Conservation (phyloP, 345 rosid species). For the Eucalyptus virginea region DNA sequence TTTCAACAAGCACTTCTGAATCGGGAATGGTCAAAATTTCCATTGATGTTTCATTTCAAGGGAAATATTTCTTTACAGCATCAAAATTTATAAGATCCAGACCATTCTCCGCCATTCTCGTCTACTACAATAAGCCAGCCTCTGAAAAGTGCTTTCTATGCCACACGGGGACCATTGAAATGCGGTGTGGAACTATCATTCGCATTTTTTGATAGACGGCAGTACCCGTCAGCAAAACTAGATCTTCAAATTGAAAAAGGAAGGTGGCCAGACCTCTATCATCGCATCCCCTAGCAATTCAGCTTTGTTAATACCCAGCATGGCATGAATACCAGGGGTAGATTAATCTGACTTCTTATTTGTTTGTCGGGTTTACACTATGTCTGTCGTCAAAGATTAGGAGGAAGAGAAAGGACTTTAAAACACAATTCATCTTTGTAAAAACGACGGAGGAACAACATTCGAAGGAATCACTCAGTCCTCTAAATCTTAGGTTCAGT, state of each 20-base stretch:
- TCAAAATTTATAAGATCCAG: not conserved
- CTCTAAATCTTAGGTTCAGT: not conserved
- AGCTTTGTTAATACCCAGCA: not conserved
- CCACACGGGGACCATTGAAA: not conserved
- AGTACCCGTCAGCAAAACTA: not conserved
- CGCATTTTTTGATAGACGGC: rapidly evolving
- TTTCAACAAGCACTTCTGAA: not conserved
- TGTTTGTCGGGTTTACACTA: not conserved
- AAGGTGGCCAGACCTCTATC: not conserved
- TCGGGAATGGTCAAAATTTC: not conserved
- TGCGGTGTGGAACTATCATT: not conserved
- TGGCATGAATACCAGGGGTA: rapidly evolving
- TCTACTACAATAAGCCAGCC: not conserved
- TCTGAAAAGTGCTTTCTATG: not conserved
- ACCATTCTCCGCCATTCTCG: not conserved
- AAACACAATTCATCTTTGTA: not conserved
- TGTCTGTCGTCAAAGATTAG: rapidly evolving
- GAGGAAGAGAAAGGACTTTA: rapidly evolving
- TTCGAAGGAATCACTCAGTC: not conserved
- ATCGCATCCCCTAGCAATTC: not conserved
- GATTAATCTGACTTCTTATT: rapidly evolving
- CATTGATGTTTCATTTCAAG: not conserved
- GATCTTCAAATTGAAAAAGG: not conserved
- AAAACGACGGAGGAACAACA: not conserved
- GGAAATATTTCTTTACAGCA: not conserved